These are phyloP conservation scores for sunflower (Helianthus annuus) DNA, from an alignment of 129 eudicot genomes.

Conservation along the genomic window DNA sequence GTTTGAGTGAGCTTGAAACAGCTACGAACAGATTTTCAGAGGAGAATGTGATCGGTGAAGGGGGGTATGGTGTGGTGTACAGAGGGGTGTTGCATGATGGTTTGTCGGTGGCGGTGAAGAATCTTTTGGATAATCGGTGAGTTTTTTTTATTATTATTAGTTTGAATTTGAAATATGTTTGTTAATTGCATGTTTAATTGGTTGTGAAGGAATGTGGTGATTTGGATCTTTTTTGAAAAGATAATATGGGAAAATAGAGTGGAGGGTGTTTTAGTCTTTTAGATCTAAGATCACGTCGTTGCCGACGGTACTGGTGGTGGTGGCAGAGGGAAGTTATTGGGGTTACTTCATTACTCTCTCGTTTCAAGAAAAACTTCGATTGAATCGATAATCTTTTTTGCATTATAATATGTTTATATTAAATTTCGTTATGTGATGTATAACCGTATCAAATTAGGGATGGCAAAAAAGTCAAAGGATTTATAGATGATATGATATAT, in stretches of 20 bases:
- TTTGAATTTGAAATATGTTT: background rate
- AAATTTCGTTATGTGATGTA: no score
- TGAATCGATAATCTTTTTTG: background rate
- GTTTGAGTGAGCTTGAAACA: conserved; percentile 51
- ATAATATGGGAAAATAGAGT: no score
- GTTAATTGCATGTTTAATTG: background rate
- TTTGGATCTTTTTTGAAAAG: background rate
- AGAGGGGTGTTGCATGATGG: conserved; percentile 63
- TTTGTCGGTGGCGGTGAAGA: conserved; percentile 72
- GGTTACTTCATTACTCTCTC: conserved; percentile 11
- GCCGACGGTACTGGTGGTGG: conserved; percentile 22
- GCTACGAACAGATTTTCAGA: conserved; percentile 57
- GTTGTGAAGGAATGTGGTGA: conserved; percentile 23
- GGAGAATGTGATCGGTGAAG: conserved; percentile 85
- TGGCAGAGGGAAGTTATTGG: conserved; percentile 16
- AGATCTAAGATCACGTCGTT: background rate
- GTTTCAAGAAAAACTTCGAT: conserved; percentile 11
- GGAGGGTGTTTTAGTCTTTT: no score
- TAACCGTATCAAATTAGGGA: no score
- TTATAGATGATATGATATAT: no score
- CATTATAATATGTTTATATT: background rate
- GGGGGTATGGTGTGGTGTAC: conserved; percentile 80
- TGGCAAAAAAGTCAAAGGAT: no score
- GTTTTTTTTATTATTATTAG: conserved; percentile 17
- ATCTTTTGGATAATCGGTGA: conserved; percentile 69